Evolutionary conservation across 768 basidiomycete species (phyloP), one percentile per base, ranked within the genome.

Genomic region (Hydnomerulius pinastri): DNA sequence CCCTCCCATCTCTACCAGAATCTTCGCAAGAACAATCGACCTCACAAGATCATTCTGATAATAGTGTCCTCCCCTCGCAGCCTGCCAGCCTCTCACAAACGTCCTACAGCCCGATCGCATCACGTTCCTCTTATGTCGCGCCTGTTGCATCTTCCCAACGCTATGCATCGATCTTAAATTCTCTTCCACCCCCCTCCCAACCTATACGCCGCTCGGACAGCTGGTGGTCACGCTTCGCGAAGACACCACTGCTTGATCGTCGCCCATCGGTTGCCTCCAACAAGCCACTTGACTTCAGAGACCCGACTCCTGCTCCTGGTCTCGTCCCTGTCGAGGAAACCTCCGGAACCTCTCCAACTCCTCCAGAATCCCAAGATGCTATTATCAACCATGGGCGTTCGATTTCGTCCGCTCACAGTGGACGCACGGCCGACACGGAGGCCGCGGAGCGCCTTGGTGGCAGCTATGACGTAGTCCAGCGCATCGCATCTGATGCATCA

Each of bases 171-270:
- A 69, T 78, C 54, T 64, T 79, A 40, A 72, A 73, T 59, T 69
- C 76, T 36, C 53, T 68, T 55, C 53, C 74, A 13, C 68, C 73
- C 3, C 71, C 71, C 28, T 72, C 67, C 20, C 73, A 74, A 36
- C 74, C 79, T 1, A 74, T 90, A 39, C 79, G 80, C 37, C 76
- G 89, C 6, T 85, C 81, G 35, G 82, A 89, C 62, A 82, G 77
- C 10, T 91, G 90, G 87, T 94, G 90, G 86, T 68, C 76, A 8
- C 83, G 87, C 3, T 84, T 94, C 59, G 74, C 87, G 12, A 80
- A 79, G 47, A 79, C 83, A 15, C 78, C 81, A 28, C 72, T 89
- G 43, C 74, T 87, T 23, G 87, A 88, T 55, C 77, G 83, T 33
- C 73, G 75, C 21, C 52, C 69, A 10, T 82, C 76, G 57, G 73